Base-by-base conservation (phyloP, 1,284 basidiomycete species). In the Quambalaria eucalypti region DNA sequence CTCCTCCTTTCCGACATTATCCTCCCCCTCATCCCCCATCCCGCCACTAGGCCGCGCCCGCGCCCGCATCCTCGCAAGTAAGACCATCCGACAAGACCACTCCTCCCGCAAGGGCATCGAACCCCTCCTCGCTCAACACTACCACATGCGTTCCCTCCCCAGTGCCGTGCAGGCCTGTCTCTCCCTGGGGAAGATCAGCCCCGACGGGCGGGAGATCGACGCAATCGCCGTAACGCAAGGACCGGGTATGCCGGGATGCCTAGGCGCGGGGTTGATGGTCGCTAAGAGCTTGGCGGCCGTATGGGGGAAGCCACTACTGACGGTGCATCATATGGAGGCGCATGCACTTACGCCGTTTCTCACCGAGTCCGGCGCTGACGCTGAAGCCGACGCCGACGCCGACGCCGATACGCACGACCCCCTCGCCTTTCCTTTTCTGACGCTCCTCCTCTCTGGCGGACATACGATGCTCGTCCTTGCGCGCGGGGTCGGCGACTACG, bases 271-370 rank as follows among this genome's bases (percentile, higher is more conserved):
- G 8, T 48, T 75, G 26, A 52, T 59, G 6, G 60, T 63, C 1
- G 71, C 68, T 7, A 73, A 74, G 48, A 61, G 66, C 10, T 53
- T 75, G 1, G 55, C 68, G 0, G 60, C 66, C 2, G 59, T 68
- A 6, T 64, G 62, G 16, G 26, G 31, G 9, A 69, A 64, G 26
- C 69, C 71, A 10, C 30, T 75, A 8, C 60, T 75, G 25, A 70
- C 72, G 39, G 54, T 67, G 0, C 73, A 75, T 55, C 73, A 75
- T 47, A 75, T 75, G 73, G 67, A 61, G 30, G 71, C 65, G 6
- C 65, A 68, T 50, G 62, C 64, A 1, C 58, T 68, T 21, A 68
- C 65, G 16, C 65, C 65, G 0, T 46, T 67, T 5, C 50, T 68
- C 9, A 65, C 61, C 2, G 69, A 73, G 29, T 6, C 61, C 67